Evolutionary conservation across 441 rosid species (phyloP), one percentile per base, ranked within the genome.

Genomic region (Aquilaria agallochum): DNA sequence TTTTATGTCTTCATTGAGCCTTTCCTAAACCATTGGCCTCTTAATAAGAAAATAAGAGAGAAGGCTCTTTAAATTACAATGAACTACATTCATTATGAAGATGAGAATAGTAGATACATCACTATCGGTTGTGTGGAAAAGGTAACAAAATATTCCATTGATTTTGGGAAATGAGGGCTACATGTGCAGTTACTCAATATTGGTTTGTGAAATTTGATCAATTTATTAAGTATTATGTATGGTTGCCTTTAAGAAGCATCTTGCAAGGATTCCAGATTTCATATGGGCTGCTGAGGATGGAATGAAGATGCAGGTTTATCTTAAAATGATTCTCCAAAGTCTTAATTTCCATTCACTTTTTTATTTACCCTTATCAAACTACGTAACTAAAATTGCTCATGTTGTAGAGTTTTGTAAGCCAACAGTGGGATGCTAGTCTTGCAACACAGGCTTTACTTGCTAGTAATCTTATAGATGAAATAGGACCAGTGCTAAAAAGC

Each of bases 81-180:
- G 79, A 67, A 77, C 27, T 76, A 77, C 66, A 75, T 83, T 32
- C 91, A 79, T 46, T 83, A 85, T 27, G 88, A 85, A 71, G 88
- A 85, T 44, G 78, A 83, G 47, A 70, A 48, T 14, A 85, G 85
- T 59, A 67, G 79, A 56, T 81, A 79, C 65, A 76, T 85, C 33
- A 83, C 88, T 10, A 72, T 77, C 8, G 88, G 86, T 13, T 70
- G 78, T 27, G 76, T 80, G 1, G 86, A 78, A 62, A 85, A 85
- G 84, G 86, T 74, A 68, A 32, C 32, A 34, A 34, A 3, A 34
- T 34, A 34, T n/a, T 15, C 31, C 14, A 30, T 2, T 3, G 5
- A 20, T 34, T 56, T 33, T 30, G 36, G 31, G 31, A 9, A 34
- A 3, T 34, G 40, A 12, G 42, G 30, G 9, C 34, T 6, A 36